Percentiles rank a stretch among this genome's conserved stretches.
phyloP scores from a whole-genome alignment of 805 yeast genomes.

The Scheffersomyces spartinae region DNA sequence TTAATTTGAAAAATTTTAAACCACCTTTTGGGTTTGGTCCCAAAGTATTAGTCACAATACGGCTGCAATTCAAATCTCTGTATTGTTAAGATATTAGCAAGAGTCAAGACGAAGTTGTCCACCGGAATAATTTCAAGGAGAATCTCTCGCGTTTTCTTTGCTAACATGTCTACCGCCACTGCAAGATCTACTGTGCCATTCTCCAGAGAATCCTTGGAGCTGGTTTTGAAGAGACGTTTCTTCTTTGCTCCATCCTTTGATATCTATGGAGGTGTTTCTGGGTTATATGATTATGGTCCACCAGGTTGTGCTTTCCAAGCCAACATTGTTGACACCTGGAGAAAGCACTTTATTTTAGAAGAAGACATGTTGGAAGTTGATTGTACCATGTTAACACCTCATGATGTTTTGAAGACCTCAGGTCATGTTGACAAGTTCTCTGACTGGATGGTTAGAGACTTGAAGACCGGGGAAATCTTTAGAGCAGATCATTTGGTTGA shows the following conservation, averaged over 20 bases:
- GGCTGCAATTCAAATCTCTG: no score
- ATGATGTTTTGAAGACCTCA: constrained; percentile 94
- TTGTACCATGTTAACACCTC: constrained; percentile 95
- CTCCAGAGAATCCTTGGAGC: constrained; percentile 80
- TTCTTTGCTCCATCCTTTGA: constrained; percentile 97
- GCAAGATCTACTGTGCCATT: constrained; percentile 31
- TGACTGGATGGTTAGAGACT: constrained; percentile 98
- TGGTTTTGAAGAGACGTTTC: constrained; percentile 87
- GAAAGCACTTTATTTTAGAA: constrained; percentile 93
- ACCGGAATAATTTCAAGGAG: no score
- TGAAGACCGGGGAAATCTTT: constrained; percentile 93
- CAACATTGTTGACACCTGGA: constrained; percentile 88
- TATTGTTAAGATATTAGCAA: no score
- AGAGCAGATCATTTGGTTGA: constrained; percentile 98
- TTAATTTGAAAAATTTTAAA: no score
- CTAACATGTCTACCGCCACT: no score
- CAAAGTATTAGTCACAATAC: no score
- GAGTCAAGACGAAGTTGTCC: no score
- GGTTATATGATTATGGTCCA: constrained; percentile 97
- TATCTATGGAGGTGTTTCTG: constrained; percentile 96
- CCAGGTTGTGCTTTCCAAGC: constrained; percentile 99
- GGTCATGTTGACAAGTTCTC: constrained; percentile 99
- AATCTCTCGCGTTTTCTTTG: no score
- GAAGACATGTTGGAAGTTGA: constrained; percentile 99
- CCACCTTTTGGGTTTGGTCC: no score